These are phyloP conservation scores for Penicillium paxilli DNA, from an alignment of 495 filamentous ascomycete species.

Conservation along the genomic window DNA sequence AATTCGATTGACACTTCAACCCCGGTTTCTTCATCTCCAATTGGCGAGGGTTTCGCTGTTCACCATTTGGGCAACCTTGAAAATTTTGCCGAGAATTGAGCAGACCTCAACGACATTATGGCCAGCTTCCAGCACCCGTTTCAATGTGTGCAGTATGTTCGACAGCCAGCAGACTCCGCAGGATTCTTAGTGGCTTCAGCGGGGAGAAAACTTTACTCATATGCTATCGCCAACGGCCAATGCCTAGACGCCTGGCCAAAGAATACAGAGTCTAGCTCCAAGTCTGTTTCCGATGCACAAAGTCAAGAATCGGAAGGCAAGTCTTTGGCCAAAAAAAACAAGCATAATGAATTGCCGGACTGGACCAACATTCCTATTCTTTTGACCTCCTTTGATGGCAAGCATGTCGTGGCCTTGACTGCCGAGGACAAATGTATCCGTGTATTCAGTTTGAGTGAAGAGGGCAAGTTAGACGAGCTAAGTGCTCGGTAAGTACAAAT, in stretches of 20 bases:
- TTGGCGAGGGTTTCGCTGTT: neutral
- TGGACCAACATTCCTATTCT: slow-evolving; percentile 57
- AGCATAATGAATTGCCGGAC: slow-evolving; percentile 23
- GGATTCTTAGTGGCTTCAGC: slow-evolving; percentile 56
- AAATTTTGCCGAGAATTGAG: slow-evolving; percentile 16
- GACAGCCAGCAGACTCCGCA: slow-evolving; percentile 19
- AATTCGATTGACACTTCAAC: neutral
- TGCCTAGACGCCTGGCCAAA: slow-evolving; percentile 53
- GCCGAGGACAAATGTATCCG: slow-evolving; percentile 87
- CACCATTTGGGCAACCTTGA: neutral
- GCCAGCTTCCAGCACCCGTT: slow-evolving; percentile 50
- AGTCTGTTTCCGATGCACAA: slow-evolving; percentile 20
- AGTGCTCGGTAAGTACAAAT: slow-evolving; percentile 63
- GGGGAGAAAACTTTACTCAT: slow-evolving; percentile 55
- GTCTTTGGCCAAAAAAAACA: slow-evolving; percentile 4
- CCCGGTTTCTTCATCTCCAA: neutral
- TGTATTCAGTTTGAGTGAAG: slow-evolving; percentile 66
- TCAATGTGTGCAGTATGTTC: slow-evolving; percentile 51
- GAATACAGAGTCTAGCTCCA: slow-evolving; percentile 26
- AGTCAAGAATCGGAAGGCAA: slow-evolving; percentile 15
- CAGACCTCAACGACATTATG: slow-evolving; percentile 25
- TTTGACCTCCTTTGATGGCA: slow-evolving; percentile 56
- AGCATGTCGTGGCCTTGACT: slow-evolving; percentile 74
- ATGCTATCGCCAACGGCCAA: slow-evolving; percentile 40
- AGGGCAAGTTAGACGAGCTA: slow-evolving; percentile 62